phyloP scores from a whole-genome alignment of 768 basidiomycete species.

The Naganishia vishniacii region DNA sequence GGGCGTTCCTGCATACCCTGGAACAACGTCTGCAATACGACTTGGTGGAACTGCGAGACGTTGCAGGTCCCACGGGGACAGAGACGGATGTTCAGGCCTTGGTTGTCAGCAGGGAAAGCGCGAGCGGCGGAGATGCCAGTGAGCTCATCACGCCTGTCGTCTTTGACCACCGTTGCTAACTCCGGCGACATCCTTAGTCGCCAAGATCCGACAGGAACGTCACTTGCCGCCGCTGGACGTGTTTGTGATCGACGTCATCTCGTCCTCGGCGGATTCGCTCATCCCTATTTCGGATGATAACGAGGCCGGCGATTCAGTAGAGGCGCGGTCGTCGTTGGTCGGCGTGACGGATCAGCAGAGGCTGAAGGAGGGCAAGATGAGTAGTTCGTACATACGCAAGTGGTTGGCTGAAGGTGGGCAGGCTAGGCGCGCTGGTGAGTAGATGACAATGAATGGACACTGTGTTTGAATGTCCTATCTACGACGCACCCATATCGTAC shows the following conservation, averaged over 20 bases:
- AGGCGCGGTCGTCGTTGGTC: constrained; percentile 42
- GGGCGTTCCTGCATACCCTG: constrained; percentile 67
- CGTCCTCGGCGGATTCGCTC: background rate
- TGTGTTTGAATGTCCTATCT: too few species aligned
- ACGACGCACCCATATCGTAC: too few species aligned
- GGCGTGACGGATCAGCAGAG: constrained; percentile 61
- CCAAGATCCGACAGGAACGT: constrained; percentile 53
- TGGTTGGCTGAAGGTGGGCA: constrained; percentile 59
- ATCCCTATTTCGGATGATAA: background rate
- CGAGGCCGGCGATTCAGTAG: background rate
- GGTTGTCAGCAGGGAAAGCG: constrained; percentile 84
- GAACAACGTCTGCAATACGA: constrained; percentile 62
- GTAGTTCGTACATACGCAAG: constrained; percentile 83
- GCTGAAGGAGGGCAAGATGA: constrained; percentile 78
- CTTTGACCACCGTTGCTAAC: constrained; percentile 59
- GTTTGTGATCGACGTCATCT: constrained; percentile 82
- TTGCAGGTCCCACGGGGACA: constrained; percentile 83
- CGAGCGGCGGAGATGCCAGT: constrained; percentile 69
- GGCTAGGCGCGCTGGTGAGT: background rate
- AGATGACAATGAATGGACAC: background rate
- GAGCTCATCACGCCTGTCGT: constrained; percentile 42
- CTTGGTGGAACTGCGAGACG: constrained; percentile 70
- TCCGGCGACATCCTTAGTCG: constrained; percentile 42
- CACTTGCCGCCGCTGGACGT: constrained; percentile 61
- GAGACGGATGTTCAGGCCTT: constrained; percentile 85